Evolutionary conservation across 2,329 filamentous ascomycete genomes (phyloP), one percentile per base, ranked within the genome.

Genomic region (Fusarium phyllophilum): DNA sequence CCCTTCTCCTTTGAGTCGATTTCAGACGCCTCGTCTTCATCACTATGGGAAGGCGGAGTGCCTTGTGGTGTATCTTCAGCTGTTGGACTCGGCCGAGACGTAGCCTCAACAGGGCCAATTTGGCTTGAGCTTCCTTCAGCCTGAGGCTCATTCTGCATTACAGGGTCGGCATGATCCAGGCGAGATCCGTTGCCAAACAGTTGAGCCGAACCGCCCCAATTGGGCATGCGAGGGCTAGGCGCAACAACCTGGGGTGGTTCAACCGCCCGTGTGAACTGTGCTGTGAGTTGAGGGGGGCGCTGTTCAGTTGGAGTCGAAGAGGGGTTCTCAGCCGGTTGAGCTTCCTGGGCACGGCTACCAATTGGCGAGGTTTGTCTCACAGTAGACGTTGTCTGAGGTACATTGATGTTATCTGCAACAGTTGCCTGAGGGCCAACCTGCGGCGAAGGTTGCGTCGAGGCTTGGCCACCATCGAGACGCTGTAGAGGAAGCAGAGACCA

Each of bases 401-500:
- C 38, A 38, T 41, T 73, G 15, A 63, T 56, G 18, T 44, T 62
- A 24, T 80, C 76, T 17, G 45, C 65, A 31, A 63, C 62, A 5
- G 67, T 49, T 13, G 72, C 55, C 20, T 74, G 68, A 33, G 75
- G 75, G 17, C 68, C 71, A 17, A 77, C 69, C 58, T 77, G 78
- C 15, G 77, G 73, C 22, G 56, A 77, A 24, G 51, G 79, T 20
- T 79, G 77, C 8, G 74, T 74, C 26, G 75, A 77, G 24, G 26
- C 49, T 41, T 70, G 65, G 22, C 65, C 58, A 13, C 81, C 84
- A 57, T 88, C 86, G 14, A 89, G 74, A 31, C 89, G 85, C 72
- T 91, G 87, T 5, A 93, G 83, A 31, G 91, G 90, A 51, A 92
- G 82, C 44, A 93, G 81, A 29, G 89, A 88, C 91, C 91, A 93